A percentile compares a stretch with the other conserved stretches of the same genome.
Conservation (phyloP, 345 rosid genomes). For the Rhodamnia rubescens region DNA sequence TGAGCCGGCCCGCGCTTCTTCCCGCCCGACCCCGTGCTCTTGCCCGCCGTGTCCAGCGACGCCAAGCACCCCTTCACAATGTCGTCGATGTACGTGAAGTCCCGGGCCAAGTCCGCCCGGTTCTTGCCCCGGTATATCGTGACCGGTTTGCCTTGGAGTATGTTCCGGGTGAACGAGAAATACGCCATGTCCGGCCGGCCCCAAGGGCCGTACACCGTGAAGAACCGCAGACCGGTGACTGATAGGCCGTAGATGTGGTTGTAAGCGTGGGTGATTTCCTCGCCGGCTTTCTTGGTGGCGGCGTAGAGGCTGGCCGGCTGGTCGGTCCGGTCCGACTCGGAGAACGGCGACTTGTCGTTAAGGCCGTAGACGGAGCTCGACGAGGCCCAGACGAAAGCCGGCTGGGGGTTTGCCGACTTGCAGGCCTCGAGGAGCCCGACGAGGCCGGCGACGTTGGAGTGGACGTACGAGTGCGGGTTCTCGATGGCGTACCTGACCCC, state of each 20-base stretch:
- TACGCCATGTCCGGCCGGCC: conserved; percentile 91
- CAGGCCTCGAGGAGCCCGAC: conserved; percentile 59
- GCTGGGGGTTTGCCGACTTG: conserved; percentile 69
- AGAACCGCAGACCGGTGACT: conserved; percentile 66
- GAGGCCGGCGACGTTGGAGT: conserved; percentile 66
- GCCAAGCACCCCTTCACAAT: conserved; percentile 72
- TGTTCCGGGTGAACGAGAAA: conserved; percentile 51
- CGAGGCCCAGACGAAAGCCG: conserved; percentile 75
- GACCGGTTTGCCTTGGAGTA: conserved; percentile 66
- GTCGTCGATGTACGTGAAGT: conserved; percentile 79
- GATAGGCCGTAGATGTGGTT: conserved; percentile 78
- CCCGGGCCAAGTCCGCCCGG: conserved; percentile 59
- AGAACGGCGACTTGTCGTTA: conserved; percentile 61
- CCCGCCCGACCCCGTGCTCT: conserved; percentile 81
- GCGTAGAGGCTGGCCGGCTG: conserved; percentile 82
- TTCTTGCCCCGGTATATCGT: conserved; percentile 60
- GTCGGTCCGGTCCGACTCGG: conserved; percentile 59
- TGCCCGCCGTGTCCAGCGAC: conserved; percentile 51
- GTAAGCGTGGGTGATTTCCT: conserved; percentile 72
- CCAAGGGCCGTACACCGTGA: conserved; percentile 87
- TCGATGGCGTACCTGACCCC: conserved; percentile 75
- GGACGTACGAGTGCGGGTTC: conserved; percentile 66
- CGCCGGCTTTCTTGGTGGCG: conserved; percentile 81
- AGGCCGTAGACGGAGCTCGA: conserved; percentile 80
- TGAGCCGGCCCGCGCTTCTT: conserved; percentile 59